Conservation (phyloP, 306 rosid genomes). For the Oxytropis ochrocephala region DNA sequence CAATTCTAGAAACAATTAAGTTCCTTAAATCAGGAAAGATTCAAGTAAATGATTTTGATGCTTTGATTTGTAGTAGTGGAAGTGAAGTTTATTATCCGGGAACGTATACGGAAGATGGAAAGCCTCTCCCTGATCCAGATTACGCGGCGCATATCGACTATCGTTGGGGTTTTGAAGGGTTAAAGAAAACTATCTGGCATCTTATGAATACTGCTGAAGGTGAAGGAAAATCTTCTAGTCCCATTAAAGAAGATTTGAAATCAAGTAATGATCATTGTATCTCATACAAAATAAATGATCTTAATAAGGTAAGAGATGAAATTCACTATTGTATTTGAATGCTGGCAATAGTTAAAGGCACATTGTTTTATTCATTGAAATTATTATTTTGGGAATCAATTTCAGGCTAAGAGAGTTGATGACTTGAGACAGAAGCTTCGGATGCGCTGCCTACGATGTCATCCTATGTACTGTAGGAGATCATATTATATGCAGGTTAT, state of each 20-base stretch:
- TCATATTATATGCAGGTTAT: conserved; percentile 22
- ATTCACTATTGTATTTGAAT: background rate
- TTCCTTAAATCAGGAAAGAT: conserved; percentile 20
- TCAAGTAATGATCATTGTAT: conserved; percentile 30
- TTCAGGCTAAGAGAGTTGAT: conserved; percentile 30
- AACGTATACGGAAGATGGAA: conserved; percentile 18
- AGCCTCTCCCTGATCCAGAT: conserved; percentile 23
- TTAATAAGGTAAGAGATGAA: conserved; percentile 16
- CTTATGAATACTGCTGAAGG: conserved; percentile 19
- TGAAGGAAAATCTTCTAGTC: background rate
- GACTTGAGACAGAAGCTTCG: conserved; percentile 35
- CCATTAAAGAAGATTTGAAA: conserved; percentile 22
- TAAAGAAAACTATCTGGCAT: conserved; percentile 27
- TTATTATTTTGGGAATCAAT: background rate
- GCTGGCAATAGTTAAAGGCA: background rate
- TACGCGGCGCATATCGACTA: conserved; percentile 25
- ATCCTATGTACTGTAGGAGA: conserved; percentile 31
- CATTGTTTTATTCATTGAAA: background rate
- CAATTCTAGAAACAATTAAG: conserved; percentile 9
- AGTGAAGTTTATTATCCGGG: conserved; percentile 33
- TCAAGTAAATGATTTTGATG: conserved; percentile 28
- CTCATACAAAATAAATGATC: conserved; percentile 25
- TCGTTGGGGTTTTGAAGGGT: conserved; percentile 28
- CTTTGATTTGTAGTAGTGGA: conserved; percentile 30
- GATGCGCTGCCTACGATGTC: conserved; percentile 32